phyloP scores from a whole-genome alignment of 73 alveolate genomes.

The Stentor roeselii region DNA sequence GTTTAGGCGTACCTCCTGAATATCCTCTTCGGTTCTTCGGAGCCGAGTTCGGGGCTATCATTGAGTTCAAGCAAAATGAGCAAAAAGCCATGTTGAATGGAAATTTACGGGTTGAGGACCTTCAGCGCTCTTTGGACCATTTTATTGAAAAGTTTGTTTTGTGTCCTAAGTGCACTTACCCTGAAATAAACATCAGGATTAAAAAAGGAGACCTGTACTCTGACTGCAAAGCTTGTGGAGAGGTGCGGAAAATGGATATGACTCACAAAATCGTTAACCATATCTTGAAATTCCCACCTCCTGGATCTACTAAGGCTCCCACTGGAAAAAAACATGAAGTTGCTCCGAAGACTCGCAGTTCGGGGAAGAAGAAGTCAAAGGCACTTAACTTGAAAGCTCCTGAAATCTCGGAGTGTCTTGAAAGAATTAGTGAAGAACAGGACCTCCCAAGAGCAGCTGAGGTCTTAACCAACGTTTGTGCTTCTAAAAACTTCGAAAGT shows the following conservation, averaged over 20 bases:
- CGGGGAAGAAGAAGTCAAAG: not conserved
- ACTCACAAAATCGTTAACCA: conserved; percentile 63
- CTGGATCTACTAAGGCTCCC: conserved; percentile 28
- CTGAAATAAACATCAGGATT: conserved; percentile 65
- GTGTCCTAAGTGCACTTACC: conserved; percentile 75
- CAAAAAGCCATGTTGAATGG: conserved; percentile 56
- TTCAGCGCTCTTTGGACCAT: conserved; percentile 60
- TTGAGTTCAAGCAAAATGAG: conserved; percentile 36
- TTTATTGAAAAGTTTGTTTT: conserved; percentile 78
- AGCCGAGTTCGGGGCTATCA: conserved; percentile 47
- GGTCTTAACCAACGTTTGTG: conserved; percentile 25
- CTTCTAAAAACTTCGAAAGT: conserved; percentile 34
- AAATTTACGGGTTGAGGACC: conserved; percentile 52
- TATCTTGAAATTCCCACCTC: conserved; percentile 55
- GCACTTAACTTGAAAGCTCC: not conserved
- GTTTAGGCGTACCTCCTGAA: conserved; percentile 76
- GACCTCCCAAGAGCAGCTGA: conserved; percentile 9
- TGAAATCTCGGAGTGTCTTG: conserved; percentile 34
- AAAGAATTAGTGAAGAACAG: conserved; percentile 31
- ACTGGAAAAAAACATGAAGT: conserved; percentile 53
- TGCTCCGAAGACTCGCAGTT: not conserved
- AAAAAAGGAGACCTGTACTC: conserved; percentile 52
- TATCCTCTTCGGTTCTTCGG: conserved; percentile 61
- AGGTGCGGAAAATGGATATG: conserved; percentile 58
- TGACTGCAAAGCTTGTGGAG: conserved; percentile 81